A percentile compares a stretch with the other conserved stretches of the same genome.
phyloP scores from a whole-genome alignment of 176 grass and related monocot species.

The sorghum (Sorghum bicolor) region Sorghum_bicolor_NCBIv3 NC_012876.2:7571501-7572000 shows the following conservation, averaged over 20 bases:
- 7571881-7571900: neutral
- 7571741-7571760: conserved; percentile 89
- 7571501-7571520: neutral
- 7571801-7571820: neutral
- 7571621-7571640: conserved; percentile 96
- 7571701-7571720: conserved; percentile 93
- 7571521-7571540: neutral
- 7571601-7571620: conserved; percentile 94
- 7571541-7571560: neutral
- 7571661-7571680: conserved; percentile 83
- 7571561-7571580: conserved; percentile 86
- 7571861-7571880: neutral
- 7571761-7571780: conserved; percentile 13
- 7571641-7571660: conserved; percentile 91
- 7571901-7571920: neutral
- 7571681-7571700: conserved; percentile 76
- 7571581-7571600: conserved; percentile 90
- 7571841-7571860: neutral
- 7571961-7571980: conserved; percentile 94
- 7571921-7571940: neutral
- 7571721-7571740: conserved; percentile 96
- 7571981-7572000: conserved; percentile 80
- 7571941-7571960: conserved; percentile 23
- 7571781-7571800: neutral
- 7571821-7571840: neutral